phyloP scores from a whole-genome alignment of 2,329 filamentous ascomycete species.

The Drechmeria coniospora region DNA sequence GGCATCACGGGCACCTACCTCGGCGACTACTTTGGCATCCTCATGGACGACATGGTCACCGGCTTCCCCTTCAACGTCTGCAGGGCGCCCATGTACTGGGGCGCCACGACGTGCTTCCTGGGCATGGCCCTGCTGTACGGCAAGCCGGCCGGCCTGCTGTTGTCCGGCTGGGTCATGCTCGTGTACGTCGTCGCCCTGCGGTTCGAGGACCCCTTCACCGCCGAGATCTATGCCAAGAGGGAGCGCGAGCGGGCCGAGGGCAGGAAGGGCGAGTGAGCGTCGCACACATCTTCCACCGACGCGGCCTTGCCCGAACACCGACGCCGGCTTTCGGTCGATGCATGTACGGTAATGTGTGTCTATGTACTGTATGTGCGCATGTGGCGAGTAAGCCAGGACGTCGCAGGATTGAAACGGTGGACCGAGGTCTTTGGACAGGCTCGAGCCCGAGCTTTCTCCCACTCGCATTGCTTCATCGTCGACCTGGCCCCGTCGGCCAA shows the following conservation, averaged over 20 bases:
- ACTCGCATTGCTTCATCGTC: no score
- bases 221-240: conserved; percentile 80
- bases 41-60: conserved; percentile 90
- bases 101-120: conserved; percentile 81
- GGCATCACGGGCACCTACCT: conserved; percentile 93
- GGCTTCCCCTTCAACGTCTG: conserved; percentile 93
- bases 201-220: conserved; percentile 91
- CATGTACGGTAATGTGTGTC: no score
- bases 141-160: conserved; percentile 69
- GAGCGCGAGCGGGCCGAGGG: conserved; percentile 40
- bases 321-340: no score
- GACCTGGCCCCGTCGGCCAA: no score
- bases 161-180: conserved; percentile 59
- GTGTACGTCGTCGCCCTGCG: conserved; percentile 68
- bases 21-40: conserved; percentile 95
- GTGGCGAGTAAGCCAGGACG: no score
- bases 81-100: conserved; percentile 90
- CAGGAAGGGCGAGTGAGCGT: conserved; percentile 39
- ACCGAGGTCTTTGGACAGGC: no score
- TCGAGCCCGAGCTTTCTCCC: no score
- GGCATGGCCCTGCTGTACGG: conserved; percentile 73
- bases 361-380: no score
- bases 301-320: no score
- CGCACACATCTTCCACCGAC: no score
- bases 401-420: no score